These are phyloP conservation scores for Lojkania enalia DNA, from an alignment of 2,329 filamentous ascomycete species.

Conservation along the genomic window DNA sequence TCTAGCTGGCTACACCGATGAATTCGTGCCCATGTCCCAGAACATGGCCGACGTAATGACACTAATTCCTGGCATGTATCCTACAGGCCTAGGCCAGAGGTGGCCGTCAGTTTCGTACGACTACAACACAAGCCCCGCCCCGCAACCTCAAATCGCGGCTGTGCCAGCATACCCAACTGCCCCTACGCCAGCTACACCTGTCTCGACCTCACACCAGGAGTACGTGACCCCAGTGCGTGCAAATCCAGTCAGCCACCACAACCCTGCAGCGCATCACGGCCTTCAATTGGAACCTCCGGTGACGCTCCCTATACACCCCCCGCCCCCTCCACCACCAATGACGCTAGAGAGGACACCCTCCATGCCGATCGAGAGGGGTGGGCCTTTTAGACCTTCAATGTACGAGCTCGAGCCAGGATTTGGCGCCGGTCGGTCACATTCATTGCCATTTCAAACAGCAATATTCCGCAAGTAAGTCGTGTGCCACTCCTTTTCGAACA, in stretches of 20 bases:
- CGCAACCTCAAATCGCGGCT: constrained; percentile 37
- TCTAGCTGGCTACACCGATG: constrained; percentile 43
- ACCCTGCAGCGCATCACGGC: constrained; percentile 27
- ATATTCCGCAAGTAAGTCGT: constrained; percentile 54
- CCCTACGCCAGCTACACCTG: constrained; percentile 31
- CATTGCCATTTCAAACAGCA: constrained; percentile 51
- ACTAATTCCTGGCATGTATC: constrained; percentile 53
- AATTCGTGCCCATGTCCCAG: constrained; percentile 46
- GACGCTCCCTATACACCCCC: constrained; percentile 37
- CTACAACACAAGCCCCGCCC: constrained; percentile 36
- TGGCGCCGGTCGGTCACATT: constrained; percentile 42
- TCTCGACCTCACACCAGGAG: constrained; percentile 36
- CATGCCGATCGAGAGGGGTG: constrained; percentile 37
- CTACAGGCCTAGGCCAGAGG: constrained; percentile 37
- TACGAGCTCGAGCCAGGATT: constrained; percentile 51
- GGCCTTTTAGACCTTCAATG: constrained; percentile 51
- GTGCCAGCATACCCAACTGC: constrained; percentile 37
- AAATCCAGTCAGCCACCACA: constrained; percentile 24
- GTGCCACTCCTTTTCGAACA: neutral
- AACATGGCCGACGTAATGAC: constrained; percentile 42
- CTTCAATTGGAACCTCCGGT: constrained; percentile 39
- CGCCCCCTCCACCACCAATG: constrained; percentile 27
- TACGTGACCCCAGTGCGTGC: constrained; percentile 36
- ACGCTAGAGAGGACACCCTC: constrained; percentile 35
- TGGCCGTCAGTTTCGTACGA: constrained; percentile 43